Percentiles rank a stretch among this genome's conserved stretches.
Conservation (phyloP, 1,284 basidiomycete species). For the Rhizopogon parksii region DNA sequence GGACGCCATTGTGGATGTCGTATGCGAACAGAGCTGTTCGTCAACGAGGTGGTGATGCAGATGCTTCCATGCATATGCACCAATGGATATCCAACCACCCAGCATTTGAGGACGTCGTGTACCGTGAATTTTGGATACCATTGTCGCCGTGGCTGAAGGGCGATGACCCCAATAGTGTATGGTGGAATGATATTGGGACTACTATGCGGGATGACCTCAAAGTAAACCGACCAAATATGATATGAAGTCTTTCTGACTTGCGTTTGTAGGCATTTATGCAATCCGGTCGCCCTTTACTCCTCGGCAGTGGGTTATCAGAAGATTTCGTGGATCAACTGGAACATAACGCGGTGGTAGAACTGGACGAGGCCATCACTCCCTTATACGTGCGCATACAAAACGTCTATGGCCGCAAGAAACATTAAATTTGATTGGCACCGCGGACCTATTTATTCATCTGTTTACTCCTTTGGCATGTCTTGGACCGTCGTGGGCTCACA, state of each 20-base stretch:
- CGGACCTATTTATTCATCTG: slow-evolving; percentile 3
- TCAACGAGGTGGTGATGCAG: slow-evolving; percentile 52
- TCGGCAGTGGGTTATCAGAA: slow-evolving; percentile 52
- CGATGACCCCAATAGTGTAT: slow-evolving; percentile 22
- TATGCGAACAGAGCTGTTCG: slow-evolving; percentile 44
- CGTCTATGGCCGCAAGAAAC: slow-evolving; percentile 52
- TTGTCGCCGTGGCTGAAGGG: slow-evolving; percentile 40
- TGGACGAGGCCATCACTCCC: slow-evolving; percentile 39
- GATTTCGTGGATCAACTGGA: slow-evolving; percentile 47
- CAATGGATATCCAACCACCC: slow-evolving; percentile 47
- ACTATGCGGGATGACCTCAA: slow-evolving; percentile 40
- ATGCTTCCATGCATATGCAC: slow-evolving; percentile 50
- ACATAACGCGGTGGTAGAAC: slow-evolving; percentile 41
- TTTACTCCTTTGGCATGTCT: background rate
- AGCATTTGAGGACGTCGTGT: slow-evolving; percentile 49
- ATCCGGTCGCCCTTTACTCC: slow-evolving; percentile 58
- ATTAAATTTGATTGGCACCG: slow-evolving; percentile 9
- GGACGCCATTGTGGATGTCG: slow-evolving; percentile 56
- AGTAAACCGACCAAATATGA: slow-evolving; percentile 30
- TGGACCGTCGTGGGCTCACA: background rate
- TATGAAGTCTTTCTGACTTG: slow-evolving; percentile 11
- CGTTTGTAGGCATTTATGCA: slow-evolving; percentile 50
- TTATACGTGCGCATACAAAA: slow-evolving; percentile 50
- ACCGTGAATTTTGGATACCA: slow-evolving; percentile 54
- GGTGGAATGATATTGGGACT: slow-evolving; percentile 29